phyloP scores from a whole-genome alignment of 257 asterid species.

The Petrea volubilis region DNA sequence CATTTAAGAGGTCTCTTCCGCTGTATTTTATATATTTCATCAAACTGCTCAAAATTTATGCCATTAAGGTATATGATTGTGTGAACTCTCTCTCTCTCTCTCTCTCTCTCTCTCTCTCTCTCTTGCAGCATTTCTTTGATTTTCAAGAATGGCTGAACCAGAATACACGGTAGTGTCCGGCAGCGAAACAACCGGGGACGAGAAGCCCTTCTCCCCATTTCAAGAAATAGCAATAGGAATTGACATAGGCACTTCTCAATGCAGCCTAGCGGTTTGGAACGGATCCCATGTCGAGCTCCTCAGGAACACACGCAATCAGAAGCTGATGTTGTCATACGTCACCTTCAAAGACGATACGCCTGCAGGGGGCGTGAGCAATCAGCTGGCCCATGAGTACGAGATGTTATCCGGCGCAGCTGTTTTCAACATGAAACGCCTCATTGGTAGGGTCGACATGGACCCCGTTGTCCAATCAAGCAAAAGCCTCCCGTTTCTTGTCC shows the following conservation, averaged over 20 bases:
- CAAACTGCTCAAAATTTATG: too few species aligned
- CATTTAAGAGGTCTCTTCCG: too few species aligned
- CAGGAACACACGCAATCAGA: slow-evolving; percentile 65
- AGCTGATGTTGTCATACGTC: slow-evolving; percentile 60
- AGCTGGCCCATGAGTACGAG: slow-evolving; percentile 65
- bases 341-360: slow-evolving; percentile 73
- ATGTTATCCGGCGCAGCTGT: slow-evolving; percentile 76
- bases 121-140: too few species aligned
- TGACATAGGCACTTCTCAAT: slow-evolving; percentile 90
- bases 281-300: slow-evolving; percentile 74
- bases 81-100: too few species aligned
- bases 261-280: slow-evolving; percentile 80
- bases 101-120: too few species aligned
- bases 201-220: slow-evolving; percentile 43
- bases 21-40: too few species aligned
- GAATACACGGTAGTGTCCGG: slow-evolving; percentile 87
- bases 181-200: slow-evolving; percentile 79
- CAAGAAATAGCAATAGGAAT: slow-evolving; percentile 77
- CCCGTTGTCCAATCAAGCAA: slow-evolving; percentile 76
- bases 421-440: slow-evolving; percentile 76
- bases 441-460: slow-evolving; percentile 85
- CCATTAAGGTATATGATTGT: too few species aligned
- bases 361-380: slow-evolving; percentile 69
- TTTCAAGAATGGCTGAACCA: slow-evolving; percentile 68
- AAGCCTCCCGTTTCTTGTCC: slow-evolving; percentile 82